A percentile compares a stretch with the other conserved stretches of the same genome.
phyloP scores from a whole-genome alignment of 345 rosid species.

The Theobroma cacao region DNA sequence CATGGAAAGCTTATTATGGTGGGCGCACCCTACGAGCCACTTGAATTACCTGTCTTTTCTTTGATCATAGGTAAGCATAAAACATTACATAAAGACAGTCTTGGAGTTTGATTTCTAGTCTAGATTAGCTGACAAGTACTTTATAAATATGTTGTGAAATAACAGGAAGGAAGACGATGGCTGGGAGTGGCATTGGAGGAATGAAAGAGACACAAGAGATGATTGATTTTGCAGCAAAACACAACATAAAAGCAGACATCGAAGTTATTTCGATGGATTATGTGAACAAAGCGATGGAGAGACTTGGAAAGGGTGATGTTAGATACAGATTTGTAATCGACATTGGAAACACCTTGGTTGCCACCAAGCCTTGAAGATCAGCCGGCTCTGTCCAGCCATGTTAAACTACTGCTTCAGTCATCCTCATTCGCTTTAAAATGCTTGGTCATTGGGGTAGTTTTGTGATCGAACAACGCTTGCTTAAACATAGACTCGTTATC shows the following conservation, averaged over 20 bases:
- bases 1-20: conserved; percentile 53
- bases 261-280: conserved; percentile 49
- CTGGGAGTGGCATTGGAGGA: conserved; percentile 48
- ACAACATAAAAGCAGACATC: conserved; percentile 43
- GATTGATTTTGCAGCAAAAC: conserved; percentile 50
- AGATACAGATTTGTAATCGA: conserved; percentile 60
- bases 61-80: conserved; percentile 37
- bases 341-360: conserved; percentile 41
- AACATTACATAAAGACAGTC: not conserved
- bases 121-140: not conserved
- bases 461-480: not conserved
- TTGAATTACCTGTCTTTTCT: conserved; percentile 36
- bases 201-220: conserved; percentile 61
- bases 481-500: not conserved
- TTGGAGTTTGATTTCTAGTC: not conserved
- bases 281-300: conserved; percentile 53
- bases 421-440: not conserved
- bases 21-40: conserved; percentile 48
- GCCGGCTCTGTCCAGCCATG: not conserved
- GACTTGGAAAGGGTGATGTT: conserved; percentile 41
- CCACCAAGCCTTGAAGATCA: conserved; percentile 11
- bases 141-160: not conserved
- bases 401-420: not conserved
- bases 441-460: not conserved
- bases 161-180: conserved; percentile 44